Conservation (phyloP, 345 rosid species). For the Geranium rotundifolium region DNA sequence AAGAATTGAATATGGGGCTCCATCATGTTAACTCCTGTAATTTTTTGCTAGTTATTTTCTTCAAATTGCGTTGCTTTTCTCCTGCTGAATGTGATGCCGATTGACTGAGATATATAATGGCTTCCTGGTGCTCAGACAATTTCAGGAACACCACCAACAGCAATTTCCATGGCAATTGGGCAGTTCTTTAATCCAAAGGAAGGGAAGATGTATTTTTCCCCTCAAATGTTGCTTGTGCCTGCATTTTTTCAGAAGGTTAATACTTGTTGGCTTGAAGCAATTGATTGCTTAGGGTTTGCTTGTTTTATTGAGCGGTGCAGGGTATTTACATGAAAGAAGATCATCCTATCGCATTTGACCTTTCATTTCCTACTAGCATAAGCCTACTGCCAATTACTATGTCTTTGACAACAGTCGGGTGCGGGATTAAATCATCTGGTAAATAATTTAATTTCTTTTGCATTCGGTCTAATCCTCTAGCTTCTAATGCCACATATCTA, state of each 20-base stretch:
- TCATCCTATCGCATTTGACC: conserved; percentile 77
- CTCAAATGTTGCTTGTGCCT: conserved; percentile 54
- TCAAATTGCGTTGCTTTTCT: conserved; percentile 3
- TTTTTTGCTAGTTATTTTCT: conserved; percentile 3
- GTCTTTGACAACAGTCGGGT: conserved; percentile 66
- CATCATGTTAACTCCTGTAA: not conserved
- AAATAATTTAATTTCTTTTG: conserved; percentile 19
- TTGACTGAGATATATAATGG: conserved; percentile 13
- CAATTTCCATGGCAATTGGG: conserved; percentile 95
- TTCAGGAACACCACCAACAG: conserved; percentile 98
- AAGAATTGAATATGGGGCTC: not conserved
- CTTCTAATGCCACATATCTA: not conserved
- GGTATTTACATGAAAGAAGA: conserved; percentile 64
- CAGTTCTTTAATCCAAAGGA: conserved; percentile 86
- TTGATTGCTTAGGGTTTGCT: conserved; percentile 14
- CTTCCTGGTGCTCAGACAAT: conserved; percentile 49
- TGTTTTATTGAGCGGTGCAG: conserved; percentile 29
- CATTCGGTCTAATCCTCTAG: conserved; percentile 2
- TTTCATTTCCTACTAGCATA: conserved; percentile 69
- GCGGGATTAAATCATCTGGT: conserved; percentile 83
- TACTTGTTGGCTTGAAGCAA: conserved; percentile 11
- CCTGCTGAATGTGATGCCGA: conserved; percentile 8
- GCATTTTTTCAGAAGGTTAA: conserved; percentile 59
- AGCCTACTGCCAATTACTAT: conserved; percentile 73
- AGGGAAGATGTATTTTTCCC: conserved; percentile 55